Conservation (phyloP, 2,329 filamentous ascomycete genomes). For the Clarireedia monteithiana region DNA sequence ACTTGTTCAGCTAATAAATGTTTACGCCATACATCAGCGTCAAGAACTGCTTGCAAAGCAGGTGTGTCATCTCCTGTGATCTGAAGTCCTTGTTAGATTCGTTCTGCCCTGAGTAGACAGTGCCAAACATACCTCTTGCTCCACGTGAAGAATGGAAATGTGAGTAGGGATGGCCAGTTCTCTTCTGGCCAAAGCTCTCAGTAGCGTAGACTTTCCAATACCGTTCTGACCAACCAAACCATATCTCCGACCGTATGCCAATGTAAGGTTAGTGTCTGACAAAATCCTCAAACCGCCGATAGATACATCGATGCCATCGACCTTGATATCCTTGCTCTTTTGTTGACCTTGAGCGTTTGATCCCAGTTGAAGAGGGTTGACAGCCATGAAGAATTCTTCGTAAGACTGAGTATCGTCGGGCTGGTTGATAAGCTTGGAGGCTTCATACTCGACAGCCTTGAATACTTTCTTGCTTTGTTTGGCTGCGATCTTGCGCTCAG, state of each 20-base stretch:
- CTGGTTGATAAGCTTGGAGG: slow-evolving; percentile 79
- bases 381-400: slow-evolving; percentile 99
- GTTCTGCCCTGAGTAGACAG: slow-evolving; percentile 16
- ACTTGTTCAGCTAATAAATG: slow-evolving; percentile 84
- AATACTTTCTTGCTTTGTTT: slow-evolving; percentile 98
- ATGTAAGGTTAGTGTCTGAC: slow-evolving; percentile 80
- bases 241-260: slow-evolving; percentile 89
- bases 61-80: slow-evolving; percentile 93
- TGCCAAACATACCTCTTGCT: slow-evolving; percentile 68
- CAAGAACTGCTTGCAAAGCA: slow-evolving; percentile 87
- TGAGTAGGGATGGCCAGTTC: slow-evolving; percentile 93
- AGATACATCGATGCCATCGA: slow-evolving; percentile 91
- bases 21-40: slow-evolving; percentile 98
- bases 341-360: slow-evolving; percentile 54
- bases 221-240: slow-evolving; percentile 98
- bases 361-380: slow-evolving; percentile 91
- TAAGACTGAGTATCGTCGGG: slow-evolving; percentile 82
- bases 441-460: slow-evolving; percentile 98
- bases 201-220: slow-evolving; percentile 94
- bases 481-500: slow-evolving; percentile 91
- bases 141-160: slow-evolving; percentile 97
- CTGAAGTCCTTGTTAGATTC: slow-evolving; percentile 34
- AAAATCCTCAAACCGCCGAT: slow-evolving; percentile 86
- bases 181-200: slow-evolving; percentile 84
- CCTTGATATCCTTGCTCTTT: slow-evolving; percentile 98